Base-by-base conservation (phyloP, 768 basidiomycete genomes). In the Xerocomellus amylosporus region DNA sequence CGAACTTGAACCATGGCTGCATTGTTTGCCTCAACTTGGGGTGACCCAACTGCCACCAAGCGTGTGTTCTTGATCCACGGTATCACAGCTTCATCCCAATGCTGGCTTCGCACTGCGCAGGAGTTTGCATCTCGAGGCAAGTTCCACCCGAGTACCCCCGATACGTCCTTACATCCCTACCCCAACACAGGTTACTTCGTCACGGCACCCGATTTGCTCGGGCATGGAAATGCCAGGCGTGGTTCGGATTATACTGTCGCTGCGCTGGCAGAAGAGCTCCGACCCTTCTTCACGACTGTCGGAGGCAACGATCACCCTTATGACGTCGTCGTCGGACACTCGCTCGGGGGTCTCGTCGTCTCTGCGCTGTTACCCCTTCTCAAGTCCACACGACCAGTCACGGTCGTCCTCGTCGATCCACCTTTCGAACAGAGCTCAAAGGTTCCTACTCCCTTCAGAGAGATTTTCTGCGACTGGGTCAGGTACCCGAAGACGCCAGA, bases 11-110 rank as follows among this genome's bases (percentile, higher is more conserved):
- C 20, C 15, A 36, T 46, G 41, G 39, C 45, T 22, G 40, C 26
- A 19, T 26, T 61, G 10, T 43, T 37, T 19, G 39, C 49, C 36
- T 58, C 52, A 0, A 55, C 50, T 8, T 65, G 64, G 55, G 60
- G 64, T n/a, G 34, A 46, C 13, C 55, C 64, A 17, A 12, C 43
- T 12, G 53, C 66, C 6, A 37, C 34, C 17, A 66, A 47, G 33
- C 58, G 8, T 24, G 55, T 45, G 2, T 14, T 66, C 26, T 38
- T 69, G 22, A 9, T 66, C 2, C 65, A 68, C 12, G 66, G 61
- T 1, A 9, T 66, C 9, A 42, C 49, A 12, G 3, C 45, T 10
- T 51, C 64, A 8, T 49, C 64, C 7, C 55, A 45, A 4, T n/a
- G 10, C 13, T 66, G 54, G 57, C 8, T 48, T 40, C 55, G 58